These are phyloP conservation scores for Eucalyptus curtisii DNA, from an alignment of 345 rosid genomes.

Conservation along the genomic window DNA sequence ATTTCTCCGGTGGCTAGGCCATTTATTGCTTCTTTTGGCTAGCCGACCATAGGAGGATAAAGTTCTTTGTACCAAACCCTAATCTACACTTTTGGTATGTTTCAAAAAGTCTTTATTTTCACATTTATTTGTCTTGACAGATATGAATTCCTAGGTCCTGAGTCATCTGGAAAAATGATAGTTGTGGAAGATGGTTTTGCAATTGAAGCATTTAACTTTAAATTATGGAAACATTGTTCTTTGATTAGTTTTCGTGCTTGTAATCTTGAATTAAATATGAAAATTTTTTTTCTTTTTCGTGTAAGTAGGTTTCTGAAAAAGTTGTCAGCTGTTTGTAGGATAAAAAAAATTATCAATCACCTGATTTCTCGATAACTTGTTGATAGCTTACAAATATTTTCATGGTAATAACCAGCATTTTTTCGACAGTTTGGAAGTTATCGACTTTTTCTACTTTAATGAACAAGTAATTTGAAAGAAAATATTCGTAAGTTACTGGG, in stretches of 20 bases:
- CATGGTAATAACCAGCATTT: neutral
- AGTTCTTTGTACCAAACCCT: neutral
- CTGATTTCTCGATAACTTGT: neutral
- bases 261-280: neutral
- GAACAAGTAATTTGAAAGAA: neutral
- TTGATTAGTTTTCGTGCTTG: neutral
- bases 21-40: neutral
- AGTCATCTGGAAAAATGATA: neutral
- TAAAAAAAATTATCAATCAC: neutral
- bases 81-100: neutral
- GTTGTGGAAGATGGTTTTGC: neutral
- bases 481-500: neutral
- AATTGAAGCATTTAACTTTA: neutral
- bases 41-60: neutral
- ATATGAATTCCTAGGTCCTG: neutral
- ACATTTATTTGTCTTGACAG: neutral
- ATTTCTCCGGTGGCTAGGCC: neutral
- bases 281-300: neutral
- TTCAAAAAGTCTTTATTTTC: neutral
- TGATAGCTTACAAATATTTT: neutral
- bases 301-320: neutral
- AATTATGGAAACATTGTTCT: neutral
- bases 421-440: neutral
- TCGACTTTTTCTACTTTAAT: neutral
- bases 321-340: neutral